Conservation (phyloP, 805 yeast genomes). For the Hyphopichia homilentoma region DNA sequence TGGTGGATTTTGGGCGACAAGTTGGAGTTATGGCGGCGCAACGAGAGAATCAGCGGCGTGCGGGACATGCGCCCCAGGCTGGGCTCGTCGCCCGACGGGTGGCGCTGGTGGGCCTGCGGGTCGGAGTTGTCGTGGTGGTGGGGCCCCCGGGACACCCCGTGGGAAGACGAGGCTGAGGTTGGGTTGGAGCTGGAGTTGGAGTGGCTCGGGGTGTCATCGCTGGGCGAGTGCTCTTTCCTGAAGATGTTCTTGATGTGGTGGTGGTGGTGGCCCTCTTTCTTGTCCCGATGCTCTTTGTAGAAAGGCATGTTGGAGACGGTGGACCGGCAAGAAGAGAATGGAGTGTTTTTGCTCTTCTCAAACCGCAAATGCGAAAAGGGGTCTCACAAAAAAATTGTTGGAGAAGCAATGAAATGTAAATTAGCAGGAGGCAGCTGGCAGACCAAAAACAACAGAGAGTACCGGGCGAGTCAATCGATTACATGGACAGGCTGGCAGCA, state of each 20-base stretch:
- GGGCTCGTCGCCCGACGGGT: no score
- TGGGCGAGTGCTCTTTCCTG: conserved; percentile 14
- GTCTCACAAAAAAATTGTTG: no score
- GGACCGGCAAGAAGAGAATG: no score
- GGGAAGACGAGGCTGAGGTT: no score
- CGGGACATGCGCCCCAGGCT: conserved; percentile 7
- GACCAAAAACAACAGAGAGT: no score
- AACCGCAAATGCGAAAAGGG: no score
- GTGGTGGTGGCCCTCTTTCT: conserved; percentile 12
- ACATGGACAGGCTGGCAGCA: no score
- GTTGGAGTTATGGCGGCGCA: conserved; percentile 16
- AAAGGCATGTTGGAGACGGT: background rate
- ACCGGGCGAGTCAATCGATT: no score
- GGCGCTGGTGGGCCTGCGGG: conserved; percentile 1
- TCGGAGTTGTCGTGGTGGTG: conserved; percentile 13
- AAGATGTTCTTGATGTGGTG: conserved; percentile 17
- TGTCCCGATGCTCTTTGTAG: conserved; percentile 2
- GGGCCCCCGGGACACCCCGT: conserved; percentile 17
- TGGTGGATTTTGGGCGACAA: conserved; percentile 1
- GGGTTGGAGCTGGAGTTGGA: conserved; percentile 6
- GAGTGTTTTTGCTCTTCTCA: no score
- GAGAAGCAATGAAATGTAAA: no score
- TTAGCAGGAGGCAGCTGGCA: no score
- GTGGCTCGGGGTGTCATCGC: conserved; percentile 5
- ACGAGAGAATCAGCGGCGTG: conserved; percentile 15